Conservation (phyloP, 2,329 filamentous ascomycete genomes). For the Alternaria dauci region DNA sequence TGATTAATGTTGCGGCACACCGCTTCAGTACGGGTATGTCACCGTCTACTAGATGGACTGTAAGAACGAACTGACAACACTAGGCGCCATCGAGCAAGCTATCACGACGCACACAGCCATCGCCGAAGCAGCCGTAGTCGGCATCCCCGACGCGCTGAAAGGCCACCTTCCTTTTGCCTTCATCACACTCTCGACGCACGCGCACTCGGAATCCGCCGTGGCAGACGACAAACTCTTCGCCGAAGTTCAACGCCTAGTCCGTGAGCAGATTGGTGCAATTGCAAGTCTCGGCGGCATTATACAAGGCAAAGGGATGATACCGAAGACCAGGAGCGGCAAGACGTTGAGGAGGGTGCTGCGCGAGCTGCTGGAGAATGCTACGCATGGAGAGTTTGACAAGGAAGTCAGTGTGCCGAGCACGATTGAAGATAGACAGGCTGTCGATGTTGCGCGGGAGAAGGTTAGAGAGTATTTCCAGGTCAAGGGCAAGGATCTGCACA, state of each 20-base stretch:
- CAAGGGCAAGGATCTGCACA: slow-evolving; percentile 50
- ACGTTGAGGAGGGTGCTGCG: slow-evolving; percentile 82
- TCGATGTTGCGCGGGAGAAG: slow-evolving; percentile 75
- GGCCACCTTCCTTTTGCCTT: slow-evolving; percentile 94
- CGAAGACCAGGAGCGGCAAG: slow-evolving; percentile 92
- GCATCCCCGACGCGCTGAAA: slow-evolving; percentile 85
- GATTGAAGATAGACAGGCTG: slow-evolving; percentile 79
- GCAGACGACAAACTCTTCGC: slow-evolving; percentile 59
- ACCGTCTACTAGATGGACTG: neutral
- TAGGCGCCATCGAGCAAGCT: slow-evolving; percentile 88
- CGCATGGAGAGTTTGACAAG: slow-evolving; percentile 75
- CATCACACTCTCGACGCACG: slow-evolving; percentile 66
- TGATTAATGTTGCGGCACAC: slow-evolving; percentile 96
- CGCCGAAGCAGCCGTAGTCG: slow-evolving; percentile 85
- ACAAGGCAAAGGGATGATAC: slow-evolving; percentile 85
- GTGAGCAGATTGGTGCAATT: slow-evolving; percentile 85
- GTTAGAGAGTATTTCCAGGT: slow-evolving; percentile 78
- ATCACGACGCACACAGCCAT: slow-evolving; percentile 81
- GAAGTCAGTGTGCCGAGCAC: slow-evolving; percentile 80
- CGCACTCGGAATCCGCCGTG: slow-evolving; percentile 62
- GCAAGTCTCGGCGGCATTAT: slow-evolving; percentile 86
- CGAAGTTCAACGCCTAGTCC: slow-evolving; percentile 77
- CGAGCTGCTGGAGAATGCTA: slow-evolving; percentile 84
- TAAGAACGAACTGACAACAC: slow-evolving; percentile 11
- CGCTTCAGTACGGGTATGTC: slow-evolving; percentile 81